Conservation (phyloP, 2,329 filamentous ascomycete genomes). For the Cercospora nicotianae region DNA sequence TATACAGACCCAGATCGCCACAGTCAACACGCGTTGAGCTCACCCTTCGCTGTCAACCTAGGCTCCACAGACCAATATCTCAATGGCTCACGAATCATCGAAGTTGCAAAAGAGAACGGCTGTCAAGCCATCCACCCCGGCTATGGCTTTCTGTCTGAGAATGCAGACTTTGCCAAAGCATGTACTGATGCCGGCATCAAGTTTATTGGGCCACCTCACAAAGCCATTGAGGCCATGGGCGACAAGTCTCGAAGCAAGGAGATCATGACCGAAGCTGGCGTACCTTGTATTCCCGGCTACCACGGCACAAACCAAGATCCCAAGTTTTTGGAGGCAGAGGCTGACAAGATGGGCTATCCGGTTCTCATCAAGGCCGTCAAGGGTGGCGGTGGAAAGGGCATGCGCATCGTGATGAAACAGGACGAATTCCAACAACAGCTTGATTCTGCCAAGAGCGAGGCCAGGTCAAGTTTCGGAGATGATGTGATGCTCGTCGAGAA, state of each 20-base stretch:
- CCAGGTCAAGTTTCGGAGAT: slow-evolving; percentile 64
- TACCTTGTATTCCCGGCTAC: slow-evolving; percentile 95
- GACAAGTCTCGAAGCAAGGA: slow-evolving; percentile 91
- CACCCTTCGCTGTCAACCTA: slow-evolving; percentile 79
- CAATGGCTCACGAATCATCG: slow-evolving; percentile 89
- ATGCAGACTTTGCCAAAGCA: slow-evolving; percentile 82
- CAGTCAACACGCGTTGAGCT: slow-evolving; percentile 84
- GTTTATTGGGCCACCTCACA: slow-evolving; percentile 86
- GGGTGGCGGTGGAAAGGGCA: slow-evolving; percentile 67
- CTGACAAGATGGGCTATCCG: slow-evolving; percentile 67
- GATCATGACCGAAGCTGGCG: slow-evolving; percentile 93
- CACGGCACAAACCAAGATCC: slow-evolving; percentile 81
- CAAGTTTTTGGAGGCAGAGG: slow-evolving; percentile 63
- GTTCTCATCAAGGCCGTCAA: slow-evolving; percentile 67
- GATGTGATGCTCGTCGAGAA: slow-evolving; percentile 68
- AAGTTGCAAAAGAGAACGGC: slow-evolving; percentile 78
- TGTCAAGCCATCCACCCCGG: slow-evolving; percentile 93
- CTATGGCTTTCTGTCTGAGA: slow-evolving; percentile 93
- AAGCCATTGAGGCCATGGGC: slow-evolving; percentile 80
- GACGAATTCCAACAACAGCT: slow-evolving; percentile 62
- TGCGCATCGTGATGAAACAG: slow-evolving; percentile 61
- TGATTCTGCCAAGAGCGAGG: slow-evolving; percentile 64
- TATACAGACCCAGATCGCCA: slow-evolving; percentile 89
- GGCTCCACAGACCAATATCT: slow-evolving; percentile 84
- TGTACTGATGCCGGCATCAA: slow-evolving; percentile 87